phyloP scores from a whole-genome alignment of 768 basidiomycete species.

The Cyathus striatus region DNA sequence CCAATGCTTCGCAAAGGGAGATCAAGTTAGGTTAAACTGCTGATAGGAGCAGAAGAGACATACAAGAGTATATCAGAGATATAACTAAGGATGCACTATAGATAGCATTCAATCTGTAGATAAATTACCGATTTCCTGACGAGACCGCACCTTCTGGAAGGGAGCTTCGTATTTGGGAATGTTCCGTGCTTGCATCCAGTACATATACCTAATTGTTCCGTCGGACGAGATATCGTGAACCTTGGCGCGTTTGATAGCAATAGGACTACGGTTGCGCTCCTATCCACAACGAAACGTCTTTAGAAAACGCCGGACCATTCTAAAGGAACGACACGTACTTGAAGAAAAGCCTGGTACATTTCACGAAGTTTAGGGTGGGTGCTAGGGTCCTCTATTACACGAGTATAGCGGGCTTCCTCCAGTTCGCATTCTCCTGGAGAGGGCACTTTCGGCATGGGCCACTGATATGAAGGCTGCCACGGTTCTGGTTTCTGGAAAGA shows the following conservation, averaged over 20 bases:
- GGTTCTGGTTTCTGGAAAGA: conserved; percentile 81
- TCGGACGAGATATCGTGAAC: conserved; percentile 34
- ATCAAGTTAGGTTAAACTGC: conserved; percentile 5
- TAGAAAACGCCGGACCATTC: too few relatives aligned
- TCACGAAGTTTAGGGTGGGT: conserved; percentile 27
- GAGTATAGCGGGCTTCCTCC: conserved; percentile 39
- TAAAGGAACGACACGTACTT: conserved; percentile 13
- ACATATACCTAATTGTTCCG: conserved; percentile 52
- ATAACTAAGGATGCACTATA: conserved; percentile 69
- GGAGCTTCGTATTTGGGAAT: conserved; percentile 61
- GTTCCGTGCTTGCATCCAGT: conserved; percentile 77
- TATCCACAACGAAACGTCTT: conserved; percentile 19
- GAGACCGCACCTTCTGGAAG: conserved; percentile 64
- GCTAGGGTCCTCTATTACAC: conserved; percentile 26
- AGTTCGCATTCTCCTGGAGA: conserved; percentile 61
- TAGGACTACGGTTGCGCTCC: conserved; percentile 67
- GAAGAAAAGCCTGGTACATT: conserved; percentile 22
- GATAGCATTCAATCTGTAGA: background rate
- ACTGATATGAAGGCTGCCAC: conserved; percentile 66
- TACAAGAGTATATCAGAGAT: conserved; percentile 79
- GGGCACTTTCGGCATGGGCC: conserved; percentile 57
- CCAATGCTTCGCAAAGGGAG: conserved; percentile 40
- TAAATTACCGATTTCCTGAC: background rate
- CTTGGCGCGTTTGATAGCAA: conserved; percentile 54
- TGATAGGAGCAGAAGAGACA: conserved; percentile 14